phyloP scores from a whole-genome alignment of 805 yeast genomes.

The Teunomyces aglyptinius region DNA sequence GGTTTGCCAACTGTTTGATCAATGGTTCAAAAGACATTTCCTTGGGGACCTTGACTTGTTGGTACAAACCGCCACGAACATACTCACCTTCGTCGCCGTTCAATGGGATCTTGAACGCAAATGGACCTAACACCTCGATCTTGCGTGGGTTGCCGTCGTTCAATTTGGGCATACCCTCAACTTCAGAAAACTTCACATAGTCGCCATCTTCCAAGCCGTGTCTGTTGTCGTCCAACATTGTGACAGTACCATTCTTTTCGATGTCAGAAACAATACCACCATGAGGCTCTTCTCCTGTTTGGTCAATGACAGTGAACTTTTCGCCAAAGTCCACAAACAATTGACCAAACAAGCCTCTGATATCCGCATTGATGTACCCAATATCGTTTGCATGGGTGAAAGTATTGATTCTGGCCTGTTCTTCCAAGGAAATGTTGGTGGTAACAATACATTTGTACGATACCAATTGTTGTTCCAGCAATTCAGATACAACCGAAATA shows the following conservation, averaged over 20 bases:
- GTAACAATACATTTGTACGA: conserved; percentile 79
- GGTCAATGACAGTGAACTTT: conserved; percentile 74
- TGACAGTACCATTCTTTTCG: conserved; percentile 85
- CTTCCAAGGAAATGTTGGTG: conserved; percentile 70
- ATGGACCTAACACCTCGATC: conserved; percentile 91
- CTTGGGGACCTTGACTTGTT: conserved; percentile 85
- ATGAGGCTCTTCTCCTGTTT: conserved; percentile 89
- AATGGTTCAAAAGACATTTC: conserved; percentile 62
- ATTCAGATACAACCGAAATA: conserved; percentile 57
- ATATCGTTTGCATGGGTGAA: conserved; percentile 72
- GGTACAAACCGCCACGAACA: conserved; percentile 82
- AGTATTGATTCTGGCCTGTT: conserved; percentile 71
- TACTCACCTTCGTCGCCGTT: conserved; percentile 60
- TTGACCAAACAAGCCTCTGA: conserved; percentile 85
- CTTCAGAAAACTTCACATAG: conserved; percentile 81
- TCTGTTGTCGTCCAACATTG: conserved; percentile 86
- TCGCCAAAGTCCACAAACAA: conserved; percentile 90
- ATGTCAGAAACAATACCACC: conserved; percentile 88
- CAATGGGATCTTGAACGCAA: conserved; percentile 73
- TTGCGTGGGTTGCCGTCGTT: conserved; percentile 74
- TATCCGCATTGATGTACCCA: conserved; percentile 77
- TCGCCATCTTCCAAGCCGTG: conserved; percentile 94
- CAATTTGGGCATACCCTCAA: conserved; percentile 71
- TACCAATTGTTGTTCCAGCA: conserved; percentile 53
- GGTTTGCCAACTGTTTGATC: conserved; percentile 61